phyloP scores from a whole-genome alignment of 768 basidiomycete species.

The Termitomyces sp. region DNA sequence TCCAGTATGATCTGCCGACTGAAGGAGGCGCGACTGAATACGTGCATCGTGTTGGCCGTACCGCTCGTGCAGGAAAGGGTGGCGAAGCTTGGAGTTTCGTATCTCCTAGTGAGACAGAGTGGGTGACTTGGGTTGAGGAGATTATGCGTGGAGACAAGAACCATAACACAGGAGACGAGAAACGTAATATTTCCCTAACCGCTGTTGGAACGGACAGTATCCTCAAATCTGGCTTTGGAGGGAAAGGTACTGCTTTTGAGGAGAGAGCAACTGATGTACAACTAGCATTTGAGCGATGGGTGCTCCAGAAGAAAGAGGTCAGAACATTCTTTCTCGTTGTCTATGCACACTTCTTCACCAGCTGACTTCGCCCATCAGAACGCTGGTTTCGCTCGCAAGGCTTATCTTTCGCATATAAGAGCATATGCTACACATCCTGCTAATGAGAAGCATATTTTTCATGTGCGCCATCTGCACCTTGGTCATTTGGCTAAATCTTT shows the following conservation, averaged over 20 bases:
- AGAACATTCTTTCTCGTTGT: slow-evolving; percentile 21
- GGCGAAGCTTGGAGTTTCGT: slow-evolving; percentile 97
- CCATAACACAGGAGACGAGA: slow-evolving; percentile 19
- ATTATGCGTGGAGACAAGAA: slow-evolving; percentile 62
- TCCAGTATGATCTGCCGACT: slow-evolving; percentile 96
- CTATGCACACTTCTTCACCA: background rate
- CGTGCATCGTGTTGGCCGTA: slow-evolving; percentile 94
- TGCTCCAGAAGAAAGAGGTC: slow-evolving; percentile 66
- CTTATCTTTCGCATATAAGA: slow-evolving; percentile 88
- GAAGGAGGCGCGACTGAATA: slow-evolving; percentile 97
- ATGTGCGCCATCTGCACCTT: slow-evolving; percentile 88
- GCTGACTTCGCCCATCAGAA: slow-evolving; percentile 45
- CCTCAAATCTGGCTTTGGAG: slow-evolving; percentile 80
- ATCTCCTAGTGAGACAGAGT: slow-evolving; percentile 77
- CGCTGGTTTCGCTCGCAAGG: slow-evolving; percentile 68
- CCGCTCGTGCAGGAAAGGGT: slow-evolving; percentile 91
- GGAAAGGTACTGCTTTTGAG: slow-evolving; percentile 75
- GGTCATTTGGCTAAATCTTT: slow-evolving; percentile 94
- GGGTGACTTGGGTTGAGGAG: slow-evolving; percentile 86
- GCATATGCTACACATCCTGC: slow-evolving; percentile 97
- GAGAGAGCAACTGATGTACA: slow-evolving; percentile 93
- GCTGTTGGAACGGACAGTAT: slow-evolving; percentile 65
- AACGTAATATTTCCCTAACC: slow-evolving; percentile 44
- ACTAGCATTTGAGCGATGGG: slow-evolving; percentile 93
- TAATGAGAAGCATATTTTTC: slow-evolving; percentile 95